Evolutionary conservation across 1,139 yeast genomes (phyloP).

Genomic region (Arxiozyma heterogenica): DNA sequence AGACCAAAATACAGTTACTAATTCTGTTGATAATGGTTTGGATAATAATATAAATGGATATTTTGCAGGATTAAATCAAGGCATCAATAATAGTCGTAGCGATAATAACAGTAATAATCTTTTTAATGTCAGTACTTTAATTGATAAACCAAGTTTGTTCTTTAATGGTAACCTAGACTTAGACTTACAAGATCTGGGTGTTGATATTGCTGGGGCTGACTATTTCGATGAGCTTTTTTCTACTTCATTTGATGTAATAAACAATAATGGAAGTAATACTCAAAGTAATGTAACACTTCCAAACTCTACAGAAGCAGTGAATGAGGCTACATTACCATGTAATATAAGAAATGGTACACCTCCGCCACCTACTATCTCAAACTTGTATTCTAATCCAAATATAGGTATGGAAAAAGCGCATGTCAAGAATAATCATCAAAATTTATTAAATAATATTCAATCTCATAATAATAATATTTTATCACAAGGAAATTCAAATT

Average conservation of each 20-base stretch:
- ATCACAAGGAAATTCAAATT: slow-evolving; percentile 12
- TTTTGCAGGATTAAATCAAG: neutral
- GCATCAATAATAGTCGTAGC: slow-evolving; percentile 6
- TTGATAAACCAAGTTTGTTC: slow-evolving; percentile 19
- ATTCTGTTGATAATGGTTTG: slow-evolving; percentile 1
- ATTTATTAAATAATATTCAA: neutral
- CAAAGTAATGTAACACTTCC: neutral
- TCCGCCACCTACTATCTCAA: neutral
- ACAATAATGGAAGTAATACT: neutral
- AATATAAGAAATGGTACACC: neutral
- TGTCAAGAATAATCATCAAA: neutral
- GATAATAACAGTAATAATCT: slow-evolving; percentile 6
- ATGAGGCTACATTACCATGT: neutral
- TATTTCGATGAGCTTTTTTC: slow-evolving; percentile 18
- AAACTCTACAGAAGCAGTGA: neutral
- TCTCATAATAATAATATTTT: neutral
- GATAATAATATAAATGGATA: neutral
- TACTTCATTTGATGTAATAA: neutral
- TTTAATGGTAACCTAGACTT: slow-evolving; percentile 11
- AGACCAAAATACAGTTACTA: slow-evolving; percentile 1
- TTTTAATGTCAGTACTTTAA: slow-evolving; percentile 19
- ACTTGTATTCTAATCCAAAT: neutral
- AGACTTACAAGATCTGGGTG: slow-evolving; percentile 14
- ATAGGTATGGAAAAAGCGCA: neutral
- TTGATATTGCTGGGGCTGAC: slow-evolving; percentile 5